Percentiles rank a stretch among this genome's conserved stretches.
These are phyloP conservation scores for Xylaria sp. DNA, from an alignment of 2,329 filamentous ascomycete genomes.

Conservation along the genomic window DNA sequence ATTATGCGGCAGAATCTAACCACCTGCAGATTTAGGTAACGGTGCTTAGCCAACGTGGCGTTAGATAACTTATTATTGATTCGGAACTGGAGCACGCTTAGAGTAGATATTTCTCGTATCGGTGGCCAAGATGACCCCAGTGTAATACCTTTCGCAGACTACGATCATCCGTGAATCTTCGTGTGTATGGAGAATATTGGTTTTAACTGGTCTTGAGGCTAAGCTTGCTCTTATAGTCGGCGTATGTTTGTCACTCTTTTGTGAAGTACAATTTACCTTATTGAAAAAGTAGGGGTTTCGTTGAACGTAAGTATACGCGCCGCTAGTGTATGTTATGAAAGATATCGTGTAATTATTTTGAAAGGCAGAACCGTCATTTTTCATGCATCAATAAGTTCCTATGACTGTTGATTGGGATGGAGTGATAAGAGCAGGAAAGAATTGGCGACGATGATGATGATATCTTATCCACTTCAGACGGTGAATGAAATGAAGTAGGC, in stretches of 20 bases:
- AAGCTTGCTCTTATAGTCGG: conserved; percentile 52
- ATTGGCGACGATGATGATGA: background rate
- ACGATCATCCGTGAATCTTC: conserved; percentile 60
- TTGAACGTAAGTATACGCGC: conserved; percentile 68
- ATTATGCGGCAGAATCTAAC: conserved; percentile 73
- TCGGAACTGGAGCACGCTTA: conserved; percentile 72
- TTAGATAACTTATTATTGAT: conserved; percentile 71
- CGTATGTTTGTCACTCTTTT: conserved; percentile 69
- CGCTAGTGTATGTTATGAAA: conserved; percentile 62
- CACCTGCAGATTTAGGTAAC: conserved; percentile 1
- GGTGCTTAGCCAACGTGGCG: conserved; percentile 62
- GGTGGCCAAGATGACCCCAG: conserved; percentile 72
- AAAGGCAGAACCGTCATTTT: background rate
- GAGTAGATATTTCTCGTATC: conserved; percentile 73
- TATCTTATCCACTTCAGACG: background rate
- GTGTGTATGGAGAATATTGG: background rate
- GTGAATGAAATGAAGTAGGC: background rate
- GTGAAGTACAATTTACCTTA: conserved; percentile 70
- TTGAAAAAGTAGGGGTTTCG: conserved; percentile 71
- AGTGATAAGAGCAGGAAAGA: background rate
- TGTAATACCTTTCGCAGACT: conserved; percentile 60
- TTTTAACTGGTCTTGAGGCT: background rate
- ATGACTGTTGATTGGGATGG: too few species aligned
- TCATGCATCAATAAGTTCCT: background rate
- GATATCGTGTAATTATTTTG: conserved; percentile 72